phyloP scores from a whole-genome alignment of 1,284 basidiomycete genomes.

The Rhodotorula sp. region DNA sequence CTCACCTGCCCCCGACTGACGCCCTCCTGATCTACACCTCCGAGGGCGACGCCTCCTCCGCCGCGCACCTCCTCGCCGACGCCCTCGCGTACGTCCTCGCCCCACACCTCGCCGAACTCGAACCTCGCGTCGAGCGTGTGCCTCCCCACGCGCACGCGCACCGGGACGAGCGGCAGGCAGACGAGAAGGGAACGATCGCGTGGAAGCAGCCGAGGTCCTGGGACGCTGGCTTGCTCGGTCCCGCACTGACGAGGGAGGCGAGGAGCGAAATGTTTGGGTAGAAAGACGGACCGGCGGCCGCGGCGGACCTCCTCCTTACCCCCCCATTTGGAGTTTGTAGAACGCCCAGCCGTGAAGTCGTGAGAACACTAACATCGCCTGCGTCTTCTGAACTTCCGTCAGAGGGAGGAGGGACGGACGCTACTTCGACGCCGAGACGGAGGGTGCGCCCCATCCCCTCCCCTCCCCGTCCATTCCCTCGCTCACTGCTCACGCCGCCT shows the following conservation, averaged over 20 bases:
- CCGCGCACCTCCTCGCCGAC: conserved; percentile 20
- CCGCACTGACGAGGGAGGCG: conserved; percentile 11
- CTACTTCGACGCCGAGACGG: no score
- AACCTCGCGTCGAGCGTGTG: background rate
- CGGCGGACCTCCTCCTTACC: no score
- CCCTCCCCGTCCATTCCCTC: no score
- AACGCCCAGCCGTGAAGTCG: no score
- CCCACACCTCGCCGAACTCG: background rate
- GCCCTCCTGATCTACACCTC: conserved; percentile 32
- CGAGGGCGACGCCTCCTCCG: conserved; percentile 19
- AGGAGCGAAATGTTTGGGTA: conserved; percentile 31
- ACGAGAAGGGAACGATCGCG: background rate
- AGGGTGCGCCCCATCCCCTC: no score
- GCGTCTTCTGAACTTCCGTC: no score
- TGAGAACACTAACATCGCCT: no score
- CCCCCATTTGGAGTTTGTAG: no score
- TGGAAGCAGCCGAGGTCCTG: conserved; percentile 36
- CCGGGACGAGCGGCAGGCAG: background rate
- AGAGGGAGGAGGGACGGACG: no score
- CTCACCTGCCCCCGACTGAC: background rate
- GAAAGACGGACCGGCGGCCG: no score
- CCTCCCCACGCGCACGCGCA: background rate
- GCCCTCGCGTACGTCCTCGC: conserved; percentile 15
- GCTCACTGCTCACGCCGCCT: no score
- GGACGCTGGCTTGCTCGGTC: conserved; percentile 31